Percentiles rank a stretch among this genome's conserved stretches.
Evolutionary conservation across 805 yeast genomes (phyloP).

Genomic region (baker's yeast (Saccharomyces cerevisiae)): DNA sequence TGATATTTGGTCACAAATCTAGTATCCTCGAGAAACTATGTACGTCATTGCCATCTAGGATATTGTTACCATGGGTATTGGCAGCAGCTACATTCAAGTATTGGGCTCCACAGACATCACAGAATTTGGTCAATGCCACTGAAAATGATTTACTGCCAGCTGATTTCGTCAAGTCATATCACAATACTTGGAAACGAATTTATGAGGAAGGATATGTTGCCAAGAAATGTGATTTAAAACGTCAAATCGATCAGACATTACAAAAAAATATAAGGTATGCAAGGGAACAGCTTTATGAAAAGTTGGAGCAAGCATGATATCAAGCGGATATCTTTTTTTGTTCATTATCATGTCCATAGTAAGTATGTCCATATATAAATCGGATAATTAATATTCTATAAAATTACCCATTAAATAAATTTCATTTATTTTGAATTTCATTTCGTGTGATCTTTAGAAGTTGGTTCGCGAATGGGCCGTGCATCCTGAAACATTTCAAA

Average conservation of each 20-base stretch:
- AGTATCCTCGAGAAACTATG: conserved; percentile 9
- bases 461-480: background rate
- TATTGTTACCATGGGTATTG: conserved; percentile 16
- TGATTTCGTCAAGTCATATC: conserved; percentile 7
- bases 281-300: conserved; percentile 34
- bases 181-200: conserved; percentile 7
- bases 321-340: conserved; percentile 4
- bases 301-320: conserved; percentile 20
- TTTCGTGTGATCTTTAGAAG: background rate
- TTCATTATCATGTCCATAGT: background rate
- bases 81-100: conserved; percentile 16
- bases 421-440: background rate
- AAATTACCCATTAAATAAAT: background rate
- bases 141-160: conserved; percentile 17
- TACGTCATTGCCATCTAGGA: conserved; percentile 22
- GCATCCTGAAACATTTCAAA: background rate
- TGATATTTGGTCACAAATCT: conserved; percentile 7
- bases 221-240: conserved; percentile 2
- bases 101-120: conserved; percentile 23
- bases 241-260: conserved; percentile 6
- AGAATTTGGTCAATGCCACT: conserved; percentile 10
- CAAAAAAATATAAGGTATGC: conserved; percentile 22
- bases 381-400: background rate
- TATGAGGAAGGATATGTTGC: conserved; percentile 7
- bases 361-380: background rate